Conservation (phyloP, 1,284 basidiomycete species). For the Thecaphora thlaspeos region DNA sequence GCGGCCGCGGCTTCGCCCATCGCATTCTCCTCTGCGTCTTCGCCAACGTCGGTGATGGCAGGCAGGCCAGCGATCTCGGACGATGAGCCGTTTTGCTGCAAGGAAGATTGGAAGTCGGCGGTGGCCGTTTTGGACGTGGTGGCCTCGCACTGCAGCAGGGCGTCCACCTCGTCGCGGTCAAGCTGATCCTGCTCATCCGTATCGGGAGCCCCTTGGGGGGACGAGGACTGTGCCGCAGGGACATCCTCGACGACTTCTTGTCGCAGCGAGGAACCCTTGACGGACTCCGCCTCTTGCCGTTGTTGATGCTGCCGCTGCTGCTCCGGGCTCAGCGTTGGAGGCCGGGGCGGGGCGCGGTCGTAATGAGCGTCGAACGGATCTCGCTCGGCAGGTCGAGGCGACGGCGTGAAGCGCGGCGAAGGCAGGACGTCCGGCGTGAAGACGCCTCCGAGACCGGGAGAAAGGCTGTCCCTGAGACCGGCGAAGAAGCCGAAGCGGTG, state of each 20-base stretch:
- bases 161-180: neutral
- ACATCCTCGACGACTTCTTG: neutral
- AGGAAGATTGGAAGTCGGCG: too few species aligned
- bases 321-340: slow-evolving; percentile 3
- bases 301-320: slow-evolving; percentile 9
- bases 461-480: slow-evolving; percentile 18
- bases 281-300: neutral
- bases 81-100: too few species aligned
- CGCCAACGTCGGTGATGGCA: too few species aligned
- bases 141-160: neutral
- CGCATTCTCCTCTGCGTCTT: neutral
- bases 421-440: slow-evolving; percentile 35
- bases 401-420: slow-evolving; percentile 32
- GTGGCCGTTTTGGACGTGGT: too few species aligned
- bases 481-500: slow-evolving; percentile 12
- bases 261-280: too few species aligned
- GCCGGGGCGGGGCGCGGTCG: neutral
- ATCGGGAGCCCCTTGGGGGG: neutral
- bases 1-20: too few species aligned
- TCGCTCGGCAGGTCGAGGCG: slow-evolving; percentile 20
- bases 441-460: slow-evolving; percentile 16
- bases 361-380: slow-evolving; percentile 27
- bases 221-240: neutral
- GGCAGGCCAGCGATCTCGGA: too few species aligned
- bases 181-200: neutral